Evolutionary conservation across 2,329 filamentous ascomycete species (phyloP).

Genomic region (Rhinocladiella similis): DNA sequence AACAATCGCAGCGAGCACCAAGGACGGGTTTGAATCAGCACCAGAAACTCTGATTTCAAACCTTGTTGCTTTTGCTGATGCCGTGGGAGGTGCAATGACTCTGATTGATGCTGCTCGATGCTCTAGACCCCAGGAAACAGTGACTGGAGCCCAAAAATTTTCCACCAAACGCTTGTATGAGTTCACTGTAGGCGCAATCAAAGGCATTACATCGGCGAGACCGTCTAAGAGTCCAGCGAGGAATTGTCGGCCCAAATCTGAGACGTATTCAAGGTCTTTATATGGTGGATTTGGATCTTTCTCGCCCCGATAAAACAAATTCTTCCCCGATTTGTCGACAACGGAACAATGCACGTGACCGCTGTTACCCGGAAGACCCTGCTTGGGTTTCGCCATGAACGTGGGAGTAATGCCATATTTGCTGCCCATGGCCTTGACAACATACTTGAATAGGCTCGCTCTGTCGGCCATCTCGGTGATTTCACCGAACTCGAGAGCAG

Average conservation of each 20-base stretch:
- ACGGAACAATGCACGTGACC: conserved; percentile 95
- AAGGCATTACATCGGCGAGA: conserved; percentile 91
- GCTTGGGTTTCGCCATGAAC: conserved; percentile 97
- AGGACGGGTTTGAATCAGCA: conserved; percentile 89
- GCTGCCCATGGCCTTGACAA: conserved; percentile 83
- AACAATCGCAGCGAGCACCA: conserved; percentile 82
- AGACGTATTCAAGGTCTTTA: conserved; percentile 75
- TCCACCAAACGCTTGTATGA: conserved; percentile 97
- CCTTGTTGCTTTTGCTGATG: conserved; percentile 80
- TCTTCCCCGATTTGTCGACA: conserved; percentile 75
- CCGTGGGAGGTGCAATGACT: conserved; percentile 83
- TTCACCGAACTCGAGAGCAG: conserved; percentile 85
- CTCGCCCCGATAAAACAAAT: conserved; percentile 74
- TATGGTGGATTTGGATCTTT: conserved; percentile 71
- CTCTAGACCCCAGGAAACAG: conserved; percentile 94
- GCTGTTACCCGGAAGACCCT: conserved; percentile 89
- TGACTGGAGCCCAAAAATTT: conserved; percentile 98
- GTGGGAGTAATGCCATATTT: conserved; percentile 91
- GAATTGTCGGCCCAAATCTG: conserved; percentile 88
- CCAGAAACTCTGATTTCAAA: conserved; percentile 92
- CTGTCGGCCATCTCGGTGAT: conserved; percentile 88
- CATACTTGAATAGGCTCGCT: conserved; percentile 90
- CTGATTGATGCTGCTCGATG: conserved; percentile 90
- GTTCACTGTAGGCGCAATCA: conserved; percentile 92
- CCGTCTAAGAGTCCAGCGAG: conserved; percentile 86